Conservation (phyloP, 2,329 filamentous ascomycete genomes). For the Diaporthe capsici region DNA sequence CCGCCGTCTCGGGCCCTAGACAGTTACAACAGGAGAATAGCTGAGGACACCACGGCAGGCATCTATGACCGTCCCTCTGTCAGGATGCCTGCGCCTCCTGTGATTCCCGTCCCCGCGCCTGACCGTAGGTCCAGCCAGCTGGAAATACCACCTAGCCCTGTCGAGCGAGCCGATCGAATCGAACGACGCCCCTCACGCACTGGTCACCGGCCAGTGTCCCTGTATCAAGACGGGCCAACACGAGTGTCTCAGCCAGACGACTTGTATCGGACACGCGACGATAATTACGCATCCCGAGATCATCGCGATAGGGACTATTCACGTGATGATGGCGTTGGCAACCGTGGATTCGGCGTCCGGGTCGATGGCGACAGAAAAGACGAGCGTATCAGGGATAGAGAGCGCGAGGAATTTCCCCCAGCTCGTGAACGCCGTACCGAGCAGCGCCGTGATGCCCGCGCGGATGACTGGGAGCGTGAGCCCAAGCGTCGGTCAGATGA, state of each 20-base stretch:
- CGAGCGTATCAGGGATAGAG: conserved; percentile 44
- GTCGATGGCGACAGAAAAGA: conserved; percentile 55
- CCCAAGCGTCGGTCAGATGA: conserved; percentile 48
- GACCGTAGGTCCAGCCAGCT: conserved; percentile 51
- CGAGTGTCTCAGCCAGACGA: conserved; percentile 59
- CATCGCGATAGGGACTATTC: conserved; percentile 58
- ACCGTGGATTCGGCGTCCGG: conserved; percentile 68
- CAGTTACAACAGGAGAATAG: conserved; percentile 68
- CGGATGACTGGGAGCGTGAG: conserved; percentile 46
- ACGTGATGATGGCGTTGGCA: conserved; percentile 61
- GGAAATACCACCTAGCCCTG: conserved; percentile 53
- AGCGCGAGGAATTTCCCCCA: conserved; percentile 55
- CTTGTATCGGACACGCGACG: conserved; percentile 63
- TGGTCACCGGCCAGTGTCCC: conserved; percentile 61
- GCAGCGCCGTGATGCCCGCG: conserved; percentile 42
- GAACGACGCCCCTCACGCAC: conserved; percentile 52
- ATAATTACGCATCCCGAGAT: conserved; percentile 60
- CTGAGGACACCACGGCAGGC: conserved; percentile 50
- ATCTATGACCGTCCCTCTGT: conserved; percentile 62
- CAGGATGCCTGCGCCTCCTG: conserved; percentile 61
- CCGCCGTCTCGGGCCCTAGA: conserved; percentile 80
- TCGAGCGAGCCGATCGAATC: conserved; percentile 50
- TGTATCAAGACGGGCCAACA: conserved; percentile 65
- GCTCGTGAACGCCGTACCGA: conserved; percentile 41
- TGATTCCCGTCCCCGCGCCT: conserved; percentile 56